Evolutionary conservation across 106 monocot genomes (phyloP), one percentile per base, ranked within the genome.

Genomic region (Allium cepa): DNA sequence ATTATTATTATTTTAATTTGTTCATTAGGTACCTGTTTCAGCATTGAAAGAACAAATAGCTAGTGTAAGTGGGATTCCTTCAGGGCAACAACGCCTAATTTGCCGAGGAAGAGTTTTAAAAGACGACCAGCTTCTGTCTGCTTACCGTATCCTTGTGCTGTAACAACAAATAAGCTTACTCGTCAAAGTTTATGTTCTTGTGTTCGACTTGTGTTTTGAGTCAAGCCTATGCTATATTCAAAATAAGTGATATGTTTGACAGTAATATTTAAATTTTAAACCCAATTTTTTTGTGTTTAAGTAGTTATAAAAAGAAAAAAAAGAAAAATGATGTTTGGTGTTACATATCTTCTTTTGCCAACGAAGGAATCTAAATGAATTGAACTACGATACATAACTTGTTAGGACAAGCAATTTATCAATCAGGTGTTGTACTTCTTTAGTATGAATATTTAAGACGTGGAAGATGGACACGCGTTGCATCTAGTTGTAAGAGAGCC

Each of bases 401-500:
- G 56, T 47, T 53, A 48, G 58, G 22, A 22, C 22, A 22, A 22
- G 22, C 22, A 22, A 22, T 22, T 22, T 22, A 22, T 22, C 22
- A 22, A 22, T 22, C 22, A 22, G 22, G 22, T 22, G 22, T 22
- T 22, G 22, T 22, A 22, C 22, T 27, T 73, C 79, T 80, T 90
- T 85, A 73, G 85, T 26, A 15, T 62, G 55, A 62, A 53, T 66
- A 50, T 46, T 22, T 22, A 22, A 95, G 96, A 92, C 81, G 96
- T 97, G 56, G 96, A 97, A 89, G 92, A 97, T 83, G 96, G 96
- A 27, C 96, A 97, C 59, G 92, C 91, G 60, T 75, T 92, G 80
- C 96, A 97, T 87, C 78, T 97, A 26, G 96, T 97, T 82, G 86
- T 82, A 50, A 86, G 86, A 66, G 88, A 86, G 57, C 96, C 96